Evolutionary conservation across 805 yeast species (phyloP).

Genomic region (Myxozyma mucilagina): DNA sequence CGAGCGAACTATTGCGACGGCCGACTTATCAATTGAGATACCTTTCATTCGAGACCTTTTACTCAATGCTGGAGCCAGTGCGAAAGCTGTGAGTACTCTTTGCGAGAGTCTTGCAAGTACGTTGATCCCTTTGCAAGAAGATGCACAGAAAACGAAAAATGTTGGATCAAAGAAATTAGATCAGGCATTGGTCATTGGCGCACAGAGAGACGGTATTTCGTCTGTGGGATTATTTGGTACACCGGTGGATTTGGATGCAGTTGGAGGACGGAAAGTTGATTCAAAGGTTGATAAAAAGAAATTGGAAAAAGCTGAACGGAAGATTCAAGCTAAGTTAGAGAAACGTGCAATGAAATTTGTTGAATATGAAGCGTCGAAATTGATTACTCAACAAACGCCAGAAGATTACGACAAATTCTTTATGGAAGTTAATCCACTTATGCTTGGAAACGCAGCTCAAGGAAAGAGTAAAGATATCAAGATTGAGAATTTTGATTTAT

Average conservation of each 20-base stretch:
- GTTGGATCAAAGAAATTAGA: constrained; percentile 77
- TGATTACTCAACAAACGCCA: constrained; percentile 57
- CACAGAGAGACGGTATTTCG: constrained; percentile 65
- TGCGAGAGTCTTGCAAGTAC: constrained; percentile 49
- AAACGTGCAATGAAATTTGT: constrained; percentile 64
- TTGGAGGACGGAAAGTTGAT: constrained; percentile 84
- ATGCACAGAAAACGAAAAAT: constrained; percentile 40
- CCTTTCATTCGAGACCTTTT: constrained; percentile 64
- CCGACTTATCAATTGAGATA: constrained; percentile 61
- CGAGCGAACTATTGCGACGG: constrained; percentile 73
- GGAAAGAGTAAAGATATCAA: constrained; percentile 91
- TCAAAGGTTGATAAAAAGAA: constrained; percentile 95
- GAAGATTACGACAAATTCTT: constrained; percentile 93
- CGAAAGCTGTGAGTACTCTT: constrained; percentile 54
- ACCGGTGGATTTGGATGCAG: constrained; percentile 79
- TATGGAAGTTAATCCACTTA: constrained; percentile 92
- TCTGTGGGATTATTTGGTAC: constrained; percentile 77
- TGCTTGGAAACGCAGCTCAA: constrained; percentile 61
- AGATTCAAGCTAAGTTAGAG: constrained; percentile 95
- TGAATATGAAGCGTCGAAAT: constrained; percentile 89
- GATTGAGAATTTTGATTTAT: constrained; percentile 86
- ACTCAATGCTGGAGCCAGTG: constrained; percentile 79
- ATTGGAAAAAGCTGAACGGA: constrained; percentile 94
- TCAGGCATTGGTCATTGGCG: constrained; percentile 61
- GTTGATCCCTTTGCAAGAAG: constrained; percentile 59